Conservation (phyloP, 371 early-diverging fungal species). For the Quaeritorhiza haematococci region DNA sequence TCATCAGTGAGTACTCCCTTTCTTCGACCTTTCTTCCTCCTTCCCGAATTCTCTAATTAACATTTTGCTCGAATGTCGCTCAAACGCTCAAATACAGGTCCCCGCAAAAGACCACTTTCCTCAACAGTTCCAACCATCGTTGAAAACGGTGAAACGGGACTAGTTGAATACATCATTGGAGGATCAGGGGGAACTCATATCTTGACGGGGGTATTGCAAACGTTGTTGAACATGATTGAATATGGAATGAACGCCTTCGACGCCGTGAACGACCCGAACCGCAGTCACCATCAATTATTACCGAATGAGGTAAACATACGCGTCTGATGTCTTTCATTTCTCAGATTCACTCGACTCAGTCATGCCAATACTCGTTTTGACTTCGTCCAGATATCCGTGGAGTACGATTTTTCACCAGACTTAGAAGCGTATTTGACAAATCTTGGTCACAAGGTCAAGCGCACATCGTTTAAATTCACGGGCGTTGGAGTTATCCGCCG, state of each 20-base stretch:
- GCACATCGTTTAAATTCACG: too few species aligned
- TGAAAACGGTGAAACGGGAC: conserved; percentile 43
- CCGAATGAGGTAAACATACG: conserved; percentile 70
- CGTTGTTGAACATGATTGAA: conserved; percentile 69
- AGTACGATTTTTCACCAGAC: neutral
- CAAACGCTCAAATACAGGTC: too few species aligned
- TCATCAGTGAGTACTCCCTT: conserved; percentile 42
- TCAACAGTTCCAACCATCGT: conserved; percentile 86
- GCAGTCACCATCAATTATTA: conserved; percentile 85
- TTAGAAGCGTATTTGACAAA: neutral
- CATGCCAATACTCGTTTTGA: neutral
- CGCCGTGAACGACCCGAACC: conserved; percentile 67
- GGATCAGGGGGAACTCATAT: conserved; percentile 96
- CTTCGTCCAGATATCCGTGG: neutral
- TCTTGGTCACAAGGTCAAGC: too few species aligned
- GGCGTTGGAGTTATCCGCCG: neutral
- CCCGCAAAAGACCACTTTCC: conserved; percentile 90
- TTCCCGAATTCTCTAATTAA: neutral
- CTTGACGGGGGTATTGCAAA: conserved; percentile 76
- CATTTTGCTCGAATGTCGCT: conserved; percentile 6
- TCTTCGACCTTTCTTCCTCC: neutral
- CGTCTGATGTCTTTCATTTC: neutral
- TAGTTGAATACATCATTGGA: conserved; percentile 76
- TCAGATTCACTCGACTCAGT: neutral
- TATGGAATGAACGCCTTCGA: conserved; percentile 58